Evolutionary conservation across 169 alveolate genomes (phyloP), one percentile per base, ranked within the genome.

Genomic region (Plasmodium reichenowi): DNA sequence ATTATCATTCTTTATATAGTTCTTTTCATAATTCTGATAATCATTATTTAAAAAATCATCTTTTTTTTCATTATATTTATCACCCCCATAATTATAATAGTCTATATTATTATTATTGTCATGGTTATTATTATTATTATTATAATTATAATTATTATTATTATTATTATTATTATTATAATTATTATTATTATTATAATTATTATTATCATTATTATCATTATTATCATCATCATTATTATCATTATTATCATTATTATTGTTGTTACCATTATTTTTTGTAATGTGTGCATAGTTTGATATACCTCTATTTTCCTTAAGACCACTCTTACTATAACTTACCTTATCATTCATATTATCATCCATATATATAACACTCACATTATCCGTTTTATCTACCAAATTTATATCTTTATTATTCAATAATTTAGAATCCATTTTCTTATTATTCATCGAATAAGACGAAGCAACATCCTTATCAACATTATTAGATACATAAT

Each of bases 281-380:
- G 56, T 62, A 26, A 3, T 17, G 29, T 12, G n/a, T 32, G 45
- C 7, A 32, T 32, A 32, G 45, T 4, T 32, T 32, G 45, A 5
- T 32, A 32, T 32, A 32, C 45, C 5, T 8, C 45, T 32, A 32
- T 32, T 32, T 32, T 32, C 45, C 45, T 32, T 32, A 32, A 6
- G 2, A 32, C 8, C 45, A 32, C 26, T 43, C n/a, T 7, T 17
- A 64, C 45, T 58, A n/a, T 68, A 47, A 47, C 13, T 29, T 13
- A 29, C 43, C n/a, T 76, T 76, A 52, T 76, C 75, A 17, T 32
- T 22, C 3, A 9, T 76, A 76, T 20, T 64, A n/a, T 22, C 24
- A 32, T 32, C 45, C 7, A 3, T 32, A 56, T 76, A 22, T 59
- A 67, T 29, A 9, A 1, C 38, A 64, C 62, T 62, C 32, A 58